A percentile compares a stretch with the other conserved stretches of the same genome.
These are phyloP conservation scores for Starmerella vitae DNA, from an alignment of 805 yeast genomes.

Conservation along the genomic window DNA sequence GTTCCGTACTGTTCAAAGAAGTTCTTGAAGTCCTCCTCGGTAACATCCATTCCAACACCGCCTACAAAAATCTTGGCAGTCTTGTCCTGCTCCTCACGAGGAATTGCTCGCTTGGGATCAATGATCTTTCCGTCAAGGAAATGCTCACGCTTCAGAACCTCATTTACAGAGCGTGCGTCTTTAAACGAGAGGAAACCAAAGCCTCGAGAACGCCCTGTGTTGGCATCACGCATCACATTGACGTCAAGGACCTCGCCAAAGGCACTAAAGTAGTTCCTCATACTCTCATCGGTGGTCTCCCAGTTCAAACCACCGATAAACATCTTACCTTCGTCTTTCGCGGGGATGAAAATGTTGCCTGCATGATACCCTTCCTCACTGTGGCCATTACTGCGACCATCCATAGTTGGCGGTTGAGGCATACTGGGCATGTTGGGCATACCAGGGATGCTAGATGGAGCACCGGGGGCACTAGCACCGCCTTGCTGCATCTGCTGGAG, in stretches of 20 bases:
- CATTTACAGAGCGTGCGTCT: conserved; percentile 69
- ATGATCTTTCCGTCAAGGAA: conserved; percentile 88
- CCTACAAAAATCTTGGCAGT: conserved; percentile 96
- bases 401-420: neutral
- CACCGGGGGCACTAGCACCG: conserved; percentile 13
- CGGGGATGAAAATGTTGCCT: conserved; percentile 36
- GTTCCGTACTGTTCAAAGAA: conserved; percentile 80
- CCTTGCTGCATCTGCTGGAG: conserved; percentile 21
- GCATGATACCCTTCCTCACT: conserved; percentile 22
- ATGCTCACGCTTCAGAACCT: conserved; percentile 74
- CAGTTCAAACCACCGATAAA: conserved; percentile 94
- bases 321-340: conserved; percentile 76
- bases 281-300: conserved; percentile 88
- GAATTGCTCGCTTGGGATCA: conserved; percentile 95
- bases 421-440: neutral
- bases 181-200: conserved; percentile 86
- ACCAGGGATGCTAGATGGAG: neutral
- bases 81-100: conserved; percentile 92
- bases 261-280: conserved; percentile 68
- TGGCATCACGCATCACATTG: conserved; percentile 82
- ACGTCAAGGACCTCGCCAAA: conserved; percentile 81
- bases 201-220: conserved; percentile 83
- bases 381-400: conserved; percentile 6
- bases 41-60: conserved; percentile 87
- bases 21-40: conserved; percentile 75